Evolutionary conservation across 805 yeast genomes (phyloP).

Genomic region (Metschnikowia corniflorae): DNA sequence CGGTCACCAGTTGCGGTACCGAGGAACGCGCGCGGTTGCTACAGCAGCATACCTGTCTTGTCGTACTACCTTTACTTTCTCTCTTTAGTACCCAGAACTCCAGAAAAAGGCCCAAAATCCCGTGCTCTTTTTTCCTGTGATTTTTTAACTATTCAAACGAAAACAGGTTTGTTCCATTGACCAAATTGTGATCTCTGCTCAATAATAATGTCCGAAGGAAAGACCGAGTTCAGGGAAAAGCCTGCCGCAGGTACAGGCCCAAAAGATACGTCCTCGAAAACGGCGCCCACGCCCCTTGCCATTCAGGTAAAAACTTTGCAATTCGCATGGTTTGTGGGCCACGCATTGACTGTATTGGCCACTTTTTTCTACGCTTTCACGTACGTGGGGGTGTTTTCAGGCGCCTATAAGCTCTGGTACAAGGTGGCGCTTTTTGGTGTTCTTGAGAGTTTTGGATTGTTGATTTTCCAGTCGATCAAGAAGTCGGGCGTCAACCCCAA

Average conservation of each 20-base stretch:
- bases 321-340: conserved; percentile 70
- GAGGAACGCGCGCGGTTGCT: no score
- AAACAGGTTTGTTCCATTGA: no score
- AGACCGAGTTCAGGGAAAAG: no score
- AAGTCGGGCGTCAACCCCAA: conserved; percentile 25
- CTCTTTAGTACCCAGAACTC: no score
- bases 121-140: no score
- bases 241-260: conserved; percentile 5
- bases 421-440: conserved; percentile 60
- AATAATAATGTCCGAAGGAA: no score
- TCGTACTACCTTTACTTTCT: no score
- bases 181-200: no score
- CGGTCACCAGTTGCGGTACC: no score
- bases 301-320: conserved; percentile 44
- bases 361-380: conserved; percentile 31
- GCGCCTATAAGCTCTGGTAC: conserved; percentile 43
- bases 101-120: no score
- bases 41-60: no score
- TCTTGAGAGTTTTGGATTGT: conserved; percentile 70
- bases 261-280: not conserved
- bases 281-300: conserved; percentile 1
- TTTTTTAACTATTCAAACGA: no score
- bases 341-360: conserved; percentile 32
- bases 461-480: conserved; percentile 53
- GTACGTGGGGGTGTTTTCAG: conserved; percentile 27